A percentile compares a stretch with the other conserved stretches of the same genome.
Evolutionary conservation across 164 flowering plant genomes (phyloP).

Genomic region (Aristolochia contorta): DNA sequence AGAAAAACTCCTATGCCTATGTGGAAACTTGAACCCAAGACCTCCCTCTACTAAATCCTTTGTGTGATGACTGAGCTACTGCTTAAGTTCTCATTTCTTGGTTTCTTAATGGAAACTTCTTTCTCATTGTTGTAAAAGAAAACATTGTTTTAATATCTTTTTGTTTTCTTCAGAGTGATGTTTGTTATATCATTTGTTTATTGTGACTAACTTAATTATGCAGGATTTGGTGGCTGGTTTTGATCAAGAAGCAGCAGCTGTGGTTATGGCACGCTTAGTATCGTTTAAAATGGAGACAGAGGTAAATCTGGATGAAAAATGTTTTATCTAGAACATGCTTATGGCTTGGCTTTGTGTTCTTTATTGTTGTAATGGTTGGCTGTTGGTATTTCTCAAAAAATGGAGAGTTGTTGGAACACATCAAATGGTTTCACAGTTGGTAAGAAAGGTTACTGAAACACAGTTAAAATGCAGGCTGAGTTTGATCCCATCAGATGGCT

Average conservation of each 20-base stretch:
- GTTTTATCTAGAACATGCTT: not conserved
- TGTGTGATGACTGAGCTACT: no score
- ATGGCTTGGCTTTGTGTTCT: not conserved
- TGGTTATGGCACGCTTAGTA: constrained; percentile 85
- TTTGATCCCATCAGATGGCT: constrained; percentile 96
- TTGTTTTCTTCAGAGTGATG: no score
- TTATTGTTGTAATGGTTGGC: not conserved
- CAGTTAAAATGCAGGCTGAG: constrained; percentile 59
- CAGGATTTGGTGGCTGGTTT: constrained; percentile 95
- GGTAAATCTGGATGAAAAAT: constrained; percentile 28
- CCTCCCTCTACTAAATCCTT: no score
- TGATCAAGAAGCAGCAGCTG: constrained; percentile 99
- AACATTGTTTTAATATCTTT: no score
- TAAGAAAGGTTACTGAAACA: not conserved
- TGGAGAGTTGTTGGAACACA: not conserved
- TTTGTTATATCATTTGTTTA: not conserved
- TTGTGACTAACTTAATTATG: constrained; percentile 1
- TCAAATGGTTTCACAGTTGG: not conserved
- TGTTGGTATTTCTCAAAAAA: not conserved
- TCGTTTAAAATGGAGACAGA: constrained; percentile 95
- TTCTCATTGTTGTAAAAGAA: no score
- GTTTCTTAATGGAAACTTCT: no score
- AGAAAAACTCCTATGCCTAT: no score
- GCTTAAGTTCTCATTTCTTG: no score
- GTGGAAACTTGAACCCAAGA: no score